Evolutionary conservation across 2,329 filamentous ascomycete genomes (phyloP).

Genomic region (Calonectria pteridis): DNA sequence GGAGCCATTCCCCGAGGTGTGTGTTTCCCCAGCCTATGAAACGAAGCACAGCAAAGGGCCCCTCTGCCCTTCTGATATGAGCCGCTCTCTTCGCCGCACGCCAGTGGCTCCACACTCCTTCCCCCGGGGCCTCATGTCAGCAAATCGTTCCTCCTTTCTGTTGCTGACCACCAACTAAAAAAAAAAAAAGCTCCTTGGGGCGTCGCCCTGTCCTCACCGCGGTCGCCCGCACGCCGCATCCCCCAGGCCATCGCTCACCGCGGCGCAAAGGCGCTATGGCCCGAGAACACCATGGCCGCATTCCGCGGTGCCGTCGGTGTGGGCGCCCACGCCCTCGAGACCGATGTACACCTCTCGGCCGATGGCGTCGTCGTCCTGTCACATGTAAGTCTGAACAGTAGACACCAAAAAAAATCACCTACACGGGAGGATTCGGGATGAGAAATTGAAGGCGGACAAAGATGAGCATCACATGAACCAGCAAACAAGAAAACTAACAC

Average conservation of each 20-base stretch:
- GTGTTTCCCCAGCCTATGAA: neutral
- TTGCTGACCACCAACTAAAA: slow-evolving; percentile 11
- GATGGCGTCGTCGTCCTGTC: slow-evolving; percentile 89
- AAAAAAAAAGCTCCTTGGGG: slow-evolving; percentile 47
- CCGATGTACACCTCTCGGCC: slow-evolving; percentile 84
- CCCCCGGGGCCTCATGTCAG: neutral
- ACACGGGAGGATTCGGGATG: slow-evolving; percentile 11
- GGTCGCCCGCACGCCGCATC: slow-evolving; percentile 49
- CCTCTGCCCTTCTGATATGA: neutral
- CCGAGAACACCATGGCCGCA: slow-evolving; percentile 88
- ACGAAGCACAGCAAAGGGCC: neutral
- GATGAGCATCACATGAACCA: neutral
- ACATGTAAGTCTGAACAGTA: slow-evolving; percentile 68
- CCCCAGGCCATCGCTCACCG: slow-evolving; percentile 84
- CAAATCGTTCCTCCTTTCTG: neutral
- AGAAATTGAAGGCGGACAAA: neutral
- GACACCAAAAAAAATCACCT: neutral
- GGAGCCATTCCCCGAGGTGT: slow-evolving; percentile 19
- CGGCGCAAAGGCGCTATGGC: slow-evolving; percentile 81
- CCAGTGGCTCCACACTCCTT: neutral
- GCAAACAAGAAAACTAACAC: neutral
- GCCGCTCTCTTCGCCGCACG: neutral
- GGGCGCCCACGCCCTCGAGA: slow-evolving; percentile 87
- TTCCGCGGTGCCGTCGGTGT: slow-evolving; percentile 80
- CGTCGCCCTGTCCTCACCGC: slow-evolving; percentile 46